These are phyloP conservation scores for Sugiyamaella floridensis DNA, from an alignment of 805 yeast species.

Conservation along the genomic window DNA sequence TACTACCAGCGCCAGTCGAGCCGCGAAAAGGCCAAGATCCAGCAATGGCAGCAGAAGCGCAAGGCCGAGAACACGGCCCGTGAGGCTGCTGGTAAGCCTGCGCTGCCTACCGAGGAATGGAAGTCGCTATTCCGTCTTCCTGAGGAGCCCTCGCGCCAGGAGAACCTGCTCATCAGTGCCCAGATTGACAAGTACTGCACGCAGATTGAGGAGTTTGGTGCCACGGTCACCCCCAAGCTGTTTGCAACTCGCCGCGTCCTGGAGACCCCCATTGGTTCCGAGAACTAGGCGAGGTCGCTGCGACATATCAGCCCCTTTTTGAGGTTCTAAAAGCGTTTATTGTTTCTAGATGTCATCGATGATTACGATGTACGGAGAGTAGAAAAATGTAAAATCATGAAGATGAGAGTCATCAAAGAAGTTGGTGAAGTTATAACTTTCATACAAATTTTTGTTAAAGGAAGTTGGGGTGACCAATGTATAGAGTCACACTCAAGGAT, in stretches of 20 bases:
- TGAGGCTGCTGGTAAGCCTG: slow-evolving; percentile 49
- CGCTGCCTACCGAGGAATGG: slow-evolving; percentile 53
- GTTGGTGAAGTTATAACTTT: too few species aligned
- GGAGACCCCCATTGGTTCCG: slow-evolving; percentile 1
- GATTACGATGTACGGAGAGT: too few species aligned
- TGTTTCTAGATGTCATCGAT: too few species aligned
- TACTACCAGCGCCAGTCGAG: slow-evolving; percentile 71
- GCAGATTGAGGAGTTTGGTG: slow-evolving; percentile 64
- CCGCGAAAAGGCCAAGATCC: slow-evolving; percentile 61
- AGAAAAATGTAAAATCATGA: too few species aligned
- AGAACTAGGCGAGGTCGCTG: neutral
- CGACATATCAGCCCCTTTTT: too few species aligned
- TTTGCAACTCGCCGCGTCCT: slow-evolving; percentile 35
- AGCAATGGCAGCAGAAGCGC: slow-evolving; percentile 68
- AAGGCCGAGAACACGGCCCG: slow-evolving; percentile 58
- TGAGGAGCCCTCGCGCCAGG: slow-evolving; percentile 66
- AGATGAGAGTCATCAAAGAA: too few species aligned
- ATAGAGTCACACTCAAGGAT: too few species aligned
- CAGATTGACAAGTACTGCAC: slow-evolving; percentile 64
- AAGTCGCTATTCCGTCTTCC: slow-evolving; percentile 58
- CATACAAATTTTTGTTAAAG: too few species aligned
- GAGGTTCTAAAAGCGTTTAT: too few species aligned
- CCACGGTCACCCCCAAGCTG: slow-evolving; percentile 57
- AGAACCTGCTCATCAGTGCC: slow-evolving; percentile 59
- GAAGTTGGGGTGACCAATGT: too few species aligned